Evolutionary conservation across 768 basidiomycete genomes (phyloP).

Genomic region (Hortiboletus flavorubellus): DNA sequence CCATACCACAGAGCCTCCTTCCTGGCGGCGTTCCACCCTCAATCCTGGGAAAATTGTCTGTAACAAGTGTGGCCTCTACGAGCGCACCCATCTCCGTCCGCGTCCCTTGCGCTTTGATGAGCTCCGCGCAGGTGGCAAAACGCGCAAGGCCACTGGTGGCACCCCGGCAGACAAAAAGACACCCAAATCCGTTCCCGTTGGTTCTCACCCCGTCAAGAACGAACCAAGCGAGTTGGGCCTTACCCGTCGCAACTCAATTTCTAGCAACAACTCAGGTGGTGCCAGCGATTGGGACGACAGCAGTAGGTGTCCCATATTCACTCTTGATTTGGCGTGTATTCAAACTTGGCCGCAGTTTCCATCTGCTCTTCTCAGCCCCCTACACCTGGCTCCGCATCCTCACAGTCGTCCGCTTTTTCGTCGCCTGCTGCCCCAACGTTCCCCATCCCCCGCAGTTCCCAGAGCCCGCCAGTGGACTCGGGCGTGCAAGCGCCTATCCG

Average conservation of each 20-base stretch:
- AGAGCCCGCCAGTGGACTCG: conserved; percentile 47
- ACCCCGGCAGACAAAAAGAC: conserved; percentile 31
- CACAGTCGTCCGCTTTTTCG: conserved; percentile 61
- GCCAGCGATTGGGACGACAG: conserved; percentile 80
- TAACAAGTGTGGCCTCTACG: conserved; percentile 91
- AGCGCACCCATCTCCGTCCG: conserved; percentile 82
- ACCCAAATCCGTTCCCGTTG: conserved; percentile 35
- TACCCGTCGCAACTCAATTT: conserved; percentile 60
- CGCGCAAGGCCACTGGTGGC: conserved; percentile 46
- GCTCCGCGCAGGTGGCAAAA: conserved; percentile 82
- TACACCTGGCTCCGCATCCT: conserved; percentile 47
- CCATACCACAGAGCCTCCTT: conserved; percentile 87
- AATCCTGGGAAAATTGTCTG: conserved; percentile 92
- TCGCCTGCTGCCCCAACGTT: conserved; percentile 60
- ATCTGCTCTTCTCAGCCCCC: conserved; percentile 34
- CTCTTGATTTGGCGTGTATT: neutral
- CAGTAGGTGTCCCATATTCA: conserved; percentile 43
- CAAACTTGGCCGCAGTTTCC: conserved; percentile 18
- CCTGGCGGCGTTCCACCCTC: conserved; percentile 83
- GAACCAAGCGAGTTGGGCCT: conserved; percentile 54
- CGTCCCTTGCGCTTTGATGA: conserved; percentile 86
- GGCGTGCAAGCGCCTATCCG: conserved; percentile 51
- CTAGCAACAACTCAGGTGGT: conserved; percentile 48
- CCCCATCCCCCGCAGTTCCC: conserved; percentile 56
- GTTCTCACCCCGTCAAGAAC: conserved; percentile 53